Evolutionary conservation across 352 stramenopile genomes (phyloP), one percentile per base, ranked within the genome.

Genomic region (Aphanomyces cochlioides): DNA sequence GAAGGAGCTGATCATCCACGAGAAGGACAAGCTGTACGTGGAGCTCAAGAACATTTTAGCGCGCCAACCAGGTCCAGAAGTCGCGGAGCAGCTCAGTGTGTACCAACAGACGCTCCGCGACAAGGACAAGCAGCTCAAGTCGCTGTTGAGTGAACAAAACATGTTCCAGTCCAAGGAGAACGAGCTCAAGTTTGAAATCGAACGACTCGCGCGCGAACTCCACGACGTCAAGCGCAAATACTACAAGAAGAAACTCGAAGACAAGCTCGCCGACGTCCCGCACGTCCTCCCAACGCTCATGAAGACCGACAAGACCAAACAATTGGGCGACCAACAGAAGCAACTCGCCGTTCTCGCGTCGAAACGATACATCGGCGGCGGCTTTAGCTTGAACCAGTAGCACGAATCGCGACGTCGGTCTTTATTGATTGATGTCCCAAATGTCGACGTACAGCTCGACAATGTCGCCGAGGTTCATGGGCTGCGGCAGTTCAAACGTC

Each of bases 61-160:
- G 43, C 73, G 95, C 41, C 92, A 98, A 72, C 96, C 96, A 8
- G 94, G 94, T 3, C 93, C 92, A 28, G 94, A 99, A 79, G 89
- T 98, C 19, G 92, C 92, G 13, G 93, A 98, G 81, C 93, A 98
- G 75, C 83, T 98, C 7, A 95, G 83, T 66, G 94, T 89, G 75
- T 98, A 98, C 73, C 92, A 98, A 79, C 87, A 97, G 56, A 89
- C 95, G 56, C 89, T 99, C 34, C 96, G 96, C 69, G 93, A 98
- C 65, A 99, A 99, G 76, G 93, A 95, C 7, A 95, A 96, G 66
- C 95, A 98, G 74, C 93, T 99, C 81, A 98, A 98, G 78, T 95
- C 92, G 19, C 92, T 99, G 78, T 88, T 97, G 38, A 93, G 85
- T 63, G 96, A 99, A 72, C 92, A 99, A 66, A 99, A 99, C 77